phyloP scores from a whole-genome alignment of 352 stramenopile species.

The Phytopythium delawarense region DNA sequence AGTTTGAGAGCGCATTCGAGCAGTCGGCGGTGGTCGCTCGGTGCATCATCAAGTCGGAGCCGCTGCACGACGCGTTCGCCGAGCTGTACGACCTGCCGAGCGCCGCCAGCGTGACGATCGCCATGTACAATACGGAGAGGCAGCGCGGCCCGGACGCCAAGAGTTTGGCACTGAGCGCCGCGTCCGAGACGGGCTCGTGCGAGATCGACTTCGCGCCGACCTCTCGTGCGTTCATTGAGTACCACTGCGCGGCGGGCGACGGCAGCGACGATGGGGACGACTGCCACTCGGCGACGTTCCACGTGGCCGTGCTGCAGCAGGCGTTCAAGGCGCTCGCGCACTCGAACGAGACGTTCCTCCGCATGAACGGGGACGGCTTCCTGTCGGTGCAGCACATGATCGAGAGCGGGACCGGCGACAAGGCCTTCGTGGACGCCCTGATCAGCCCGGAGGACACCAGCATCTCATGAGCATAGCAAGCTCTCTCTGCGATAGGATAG shows the following conservation, averaged over 20 bases:
- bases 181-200: conserved; percentile 68
- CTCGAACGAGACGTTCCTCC: conserved; percentile 79
- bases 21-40: conserved; percentile 62
- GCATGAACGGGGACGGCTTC: conserved; percentile 78
- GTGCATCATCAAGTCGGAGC: conserved; percentile 82
- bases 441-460: conserved; percentile 66
- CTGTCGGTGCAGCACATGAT: conserved; percentile 84
- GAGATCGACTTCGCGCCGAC: conserved; percentile 74
- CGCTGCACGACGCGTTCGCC: conserved; percentile 72
- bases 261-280: conserved; percentile 14
- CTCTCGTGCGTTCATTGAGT: conserved; percentile 82
- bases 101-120: conserved; percentile 71
- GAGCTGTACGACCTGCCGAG: conserved; percentile 84
- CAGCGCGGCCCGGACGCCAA: conserved; percentile 14
- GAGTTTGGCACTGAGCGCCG: conserved; percentile 63
- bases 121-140: conserved; percentile 39
- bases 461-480: neutral
- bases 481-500: no score
- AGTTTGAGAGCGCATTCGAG: conserved; percentile 82
- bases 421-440: conserved; percentile 76
- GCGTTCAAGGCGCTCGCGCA: conserved; percentile 73
- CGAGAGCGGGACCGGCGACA: conserved; percentile 59
- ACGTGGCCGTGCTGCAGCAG: conserved; percentile 77
- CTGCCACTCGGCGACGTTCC: conserved; percentile 55
- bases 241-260: conserved; percentile 42